phyloP scores from a whole-genome alignment of 2,329 filamentous ascomycete species.

The Cladosporium sp. region DNA sequence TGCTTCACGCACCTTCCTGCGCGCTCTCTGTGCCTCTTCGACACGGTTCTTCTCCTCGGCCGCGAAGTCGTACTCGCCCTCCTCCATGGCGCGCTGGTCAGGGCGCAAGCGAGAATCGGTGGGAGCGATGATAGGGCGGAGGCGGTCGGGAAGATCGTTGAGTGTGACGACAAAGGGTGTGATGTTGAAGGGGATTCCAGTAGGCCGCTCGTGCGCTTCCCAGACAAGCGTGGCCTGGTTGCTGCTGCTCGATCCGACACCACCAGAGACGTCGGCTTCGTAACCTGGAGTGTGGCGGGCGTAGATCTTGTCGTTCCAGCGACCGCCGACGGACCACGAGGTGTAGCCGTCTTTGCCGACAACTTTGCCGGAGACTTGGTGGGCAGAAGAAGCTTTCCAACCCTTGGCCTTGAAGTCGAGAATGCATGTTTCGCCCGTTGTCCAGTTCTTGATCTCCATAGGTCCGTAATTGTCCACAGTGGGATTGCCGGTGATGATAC shows the following conservation, averaged over 20 bases:
- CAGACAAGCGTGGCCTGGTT: constrained; percentile 84
- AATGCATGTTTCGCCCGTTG: constrained; percentile 82
- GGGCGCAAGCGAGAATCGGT: constrained; percentile 91
- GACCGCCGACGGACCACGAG: constrained; percentile 82
- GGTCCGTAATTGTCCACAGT: constrained; percentile 96
- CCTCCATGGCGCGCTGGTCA: constrained; percentile 97
- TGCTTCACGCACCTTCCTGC: constrained; percentile 67
- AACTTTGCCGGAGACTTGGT: constrained; percentile 82
- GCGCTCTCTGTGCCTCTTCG: constrained; percentile 83
- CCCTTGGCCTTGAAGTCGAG: constrained; percentile 93
- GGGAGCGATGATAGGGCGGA: constrained; percentile 73
- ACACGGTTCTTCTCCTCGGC: constrained; percentile 91
- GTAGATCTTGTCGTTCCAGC: constrained; percentile 97
- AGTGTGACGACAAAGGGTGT: constrained; percentile 94
- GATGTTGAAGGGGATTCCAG: constrained; percentile 90
- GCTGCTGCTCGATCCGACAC: constrained; percentile 30
- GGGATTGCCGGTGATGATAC: constrained; percentile 94
- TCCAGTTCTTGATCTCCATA: constrained; percentile 98
- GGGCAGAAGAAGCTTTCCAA: constrained; percentile 91
- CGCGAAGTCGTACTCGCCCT: constrained; percentile 92
- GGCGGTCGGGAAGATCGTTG: constrained; percentile 83
- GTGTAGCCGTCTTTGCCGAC: constrained; percentile 74
- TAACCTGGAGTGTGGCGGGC: constrained; percentile 88
- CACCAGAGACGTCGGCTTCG: constrained; percentile 62
- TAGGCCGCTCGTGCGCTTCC: constrained; percentile 78